Evolutionary conservation across 768 basidiomycete genomes (phyloP).

Genomic region (Ramaria sp.): DNA sequence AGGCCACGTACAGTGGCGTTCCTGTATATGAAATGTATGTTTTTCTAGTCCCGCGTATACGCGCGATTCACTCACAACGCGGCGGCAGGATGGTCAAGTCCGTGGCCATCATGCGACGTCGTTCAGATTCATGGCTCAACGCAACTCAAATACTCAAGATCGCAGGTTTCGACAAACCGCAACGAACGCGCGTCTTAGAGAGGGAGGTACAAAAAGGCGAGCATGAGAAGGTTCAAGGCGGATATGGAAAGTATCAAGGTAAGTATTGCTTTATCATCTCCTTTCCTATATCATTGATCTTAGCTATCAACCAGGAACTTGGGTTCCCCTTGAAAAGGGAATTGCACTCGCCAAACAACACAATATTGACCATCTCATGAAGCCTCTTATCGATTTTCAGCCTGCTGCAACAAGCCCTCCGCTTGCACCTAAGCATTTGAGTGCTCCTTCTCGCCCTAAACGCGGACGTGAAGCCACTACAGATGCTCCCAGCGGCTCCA

Average conservation of each 20-base stretch:
- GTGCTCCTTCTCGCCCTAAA: constrained; percentile 41
- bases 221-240: constrained; percentile 98
- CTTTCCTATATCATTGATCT: neutral
- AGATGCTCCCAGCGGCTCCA: neutral
- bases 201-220: constrained; percentile 97
- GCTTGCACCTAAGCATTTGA: constrained; percentile 91
- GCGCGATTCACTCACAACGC: constrained; percentile 23
- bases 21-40: constrained; percentile 83
- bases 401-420: constrained; percentile 87
- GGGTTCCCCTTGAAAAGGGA: constrained; percentile 94
- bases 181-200: constrained; percentile 92
- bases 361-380: constrained; percentile 75
- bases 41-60: constrained; percentile 8
- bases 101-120: constrained; percentile 95
- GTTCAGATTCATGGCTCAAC: constrained; percentile 95
- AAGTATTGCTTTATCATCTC: constrained; percentile 15
- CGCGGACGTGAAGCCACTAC: neutral
- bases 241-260: constrained; percentile 99
- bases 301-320: constrained; percentile 57
- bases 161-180: constrained; percentile 98
- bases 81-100: constrained; percentile 77
- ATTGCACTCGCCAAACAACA: constrained; percentile 82
- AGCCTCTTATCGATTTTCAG: constrained; percentile 91
- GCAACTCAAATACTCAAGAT: constrained; percentile 99
- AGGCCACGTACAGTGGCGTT: constrained; percentile 91